A percentile compares a stretch with the other conserved stretches of the same genome.
These are phyloP conservation scores for Aspergillus flavus DNA, from an alignment of 2,329 filamentous ascomycete genomes.

Conservation along the genomic window DNA sequence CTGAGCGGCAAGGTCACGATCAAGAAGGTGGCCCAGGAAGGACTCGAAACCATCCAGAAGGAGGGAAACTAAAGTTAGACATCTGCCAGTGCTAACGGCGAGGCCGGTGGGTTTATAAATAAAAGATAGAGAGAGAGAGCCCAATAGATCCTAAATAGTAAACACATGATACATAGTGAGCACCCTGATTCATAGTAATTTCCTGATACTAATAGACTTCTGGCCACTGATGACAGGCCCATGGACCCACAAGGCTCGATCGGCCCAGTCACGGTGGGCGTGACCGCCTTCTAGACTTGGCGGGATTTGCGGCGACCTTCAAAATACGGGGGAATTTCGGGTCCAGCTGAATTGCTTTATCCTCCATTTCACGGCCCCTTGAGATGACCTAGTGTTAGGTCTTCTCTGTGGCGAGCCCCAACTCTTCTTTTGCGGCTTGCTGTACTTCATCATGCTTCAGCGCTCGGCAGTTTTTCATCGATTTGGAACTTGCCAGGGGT, in stretches of 20 bases:
- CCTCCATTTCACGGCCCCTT: conserved; percentile 24
- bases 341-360: neutral
- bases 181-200: neutral
- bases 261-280: conserved; percentile 10
- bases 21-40: conserved; percentile 66
- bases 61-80: conserved; percentile 5
- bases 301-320: conserved; percentile 1
- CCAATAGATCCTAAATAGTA: neutral
- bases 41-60: conserved; percentile 25
- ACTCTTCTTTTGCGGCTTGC: conserved; percentile 15
- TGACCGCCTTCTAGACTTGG: conserved; percentile 32
- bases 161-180: neutral
- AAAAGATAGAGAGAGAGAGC: neutral
- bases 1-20: conserved; percentile 71
- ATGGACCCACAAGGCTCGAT: conserved; percentile 1
- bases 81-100: neutral
- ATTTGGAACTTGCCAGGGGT: conserved; percentile 34
- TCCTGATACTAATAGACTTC: neutral
- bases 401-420: conserved; percentile 29
- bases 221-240: neutral
- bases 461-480: conserved; percentile 29
- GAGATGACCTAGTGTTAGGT: conserved; percentile 34
- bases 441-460: conserved; percentile 36
- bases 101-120: conserved; percentile 9
- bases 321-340: neutral